Conservation (phyloP, 2,329 filamentous ascomycete species). For the Xylaria sp. region DNA sequence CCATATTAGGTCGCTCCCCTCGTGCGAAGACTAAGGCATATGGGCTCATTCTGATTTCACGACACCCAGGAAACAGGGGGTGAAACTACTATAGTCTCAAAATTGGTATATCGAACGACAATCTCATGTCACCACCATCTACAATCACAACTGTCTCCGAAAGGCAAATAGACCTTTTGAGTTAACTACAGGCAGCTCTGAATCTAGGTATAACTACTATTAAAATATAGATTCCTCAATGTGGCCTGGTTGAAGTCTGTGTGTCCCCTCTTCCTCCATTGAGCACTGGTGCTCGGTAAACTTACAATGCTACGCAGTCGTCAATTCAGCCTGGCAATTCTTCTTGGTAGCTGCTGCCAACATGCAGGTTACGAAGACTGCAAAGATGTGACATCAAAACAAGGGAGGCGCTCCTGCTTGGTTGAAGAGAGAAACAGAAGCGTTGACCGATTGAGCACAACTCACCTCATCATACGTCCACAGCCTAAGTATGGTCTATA, state of each 20-base stretch:
- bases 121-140: conserved; percentile 27
- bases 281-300: background rate
- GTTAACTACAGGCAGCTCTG: background rate
- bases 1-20: conserved; percentile 32
- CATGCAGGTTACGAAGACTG: conserved; percentile 7
- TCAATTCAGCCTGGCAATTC: conserved; percentile 5
- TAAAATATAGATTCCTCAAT: background rate
- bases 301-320: conserved; percentile 10
- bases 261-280: conserved; percentile 9
- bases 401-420: conserved; percentile 23
- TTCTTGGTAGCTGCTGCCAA: conserved; percentile 22
- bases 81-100: conserved; percentile 33
- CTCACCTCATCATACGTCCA: background rate
- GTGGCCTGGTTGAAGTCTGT: background rate
- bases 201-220: background rate
- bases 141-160: conserved; percentile 4
- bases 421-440: background rate
- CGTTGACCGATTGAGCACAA: background rate
- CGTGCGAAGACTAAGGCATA: conserved; percentile 34
- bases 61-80: conserved; percentile 11
- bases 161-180: background rate
- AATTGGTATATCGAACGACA: conserved; percentile 33
- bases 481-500: conserved; percentile 19
- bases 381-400: conserved; percentile 1
- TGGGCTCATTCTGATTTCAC: conserved; percentile 28